phyloP scores from a whole-genome alignment of 2,329 filamentous ascomycete species.

The Scytalidium lignicola region DNA sequence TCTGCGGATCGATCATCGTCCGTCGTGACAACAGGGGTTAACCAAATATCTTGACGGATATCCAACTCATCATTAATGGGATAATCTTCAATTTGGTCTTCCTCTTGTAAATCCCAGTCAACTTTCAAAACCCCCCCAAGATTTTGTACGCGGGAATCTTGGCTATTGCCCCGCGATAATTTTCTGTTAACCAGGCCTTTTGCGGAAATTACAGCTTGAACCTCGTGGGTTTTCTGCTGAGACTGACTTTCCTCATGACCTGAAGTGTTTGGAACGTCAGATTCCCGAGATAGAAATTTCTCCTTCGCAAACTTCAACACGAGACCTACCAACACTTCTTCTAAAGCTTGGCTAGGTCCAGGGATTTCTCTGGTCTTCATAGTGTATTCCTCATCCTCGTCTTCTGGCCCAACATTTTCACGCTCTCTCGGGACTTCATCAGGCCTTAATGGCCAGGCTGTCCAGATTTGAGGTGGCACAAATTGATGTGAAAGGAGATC shows the following conservation, averaged over 20 bases:
- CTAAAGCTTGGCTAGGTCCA: conserved; percentile 56
- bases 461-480: conserved; percentile 61
- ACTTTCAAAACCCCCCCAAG: neutral
- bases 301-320: conserved; percentile 65
- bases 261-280: neutral
- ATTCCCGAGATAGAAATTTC: conserved; percentile 39
- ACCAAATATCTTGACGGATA: neutral
- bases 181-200: too few species aligned
- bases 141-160: too few species aligned
- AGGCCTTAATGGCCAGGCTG: conserved; percentile 74
- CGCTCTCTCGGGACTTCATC: conserved; percentile 54
- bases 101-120: neutral
- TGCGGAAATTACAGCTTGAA: neutral
- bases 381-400: conserved; percentile 47
- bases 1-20: conserved; percentile 65
- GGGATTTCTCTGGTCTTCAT: conserved; percentile 38
- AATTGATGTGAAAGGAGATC: conserved; percentile 32
- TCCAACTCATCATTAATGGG: conserved; percentile 21
- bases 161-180: too few species aligned
- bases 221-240: neutral
- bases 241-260: neutral
- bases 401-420: conserved; percentile 41
- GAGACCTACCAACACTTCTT: conserved; percentile 64
- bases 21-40: conserved; percentile 51
- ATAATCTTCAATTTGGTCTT: neutral